These are phyloP conservation scores for Nematocida parisii DNA, from an alignment of 371 early-diverging fungal species.

Conservation along the genomic window DNA sequence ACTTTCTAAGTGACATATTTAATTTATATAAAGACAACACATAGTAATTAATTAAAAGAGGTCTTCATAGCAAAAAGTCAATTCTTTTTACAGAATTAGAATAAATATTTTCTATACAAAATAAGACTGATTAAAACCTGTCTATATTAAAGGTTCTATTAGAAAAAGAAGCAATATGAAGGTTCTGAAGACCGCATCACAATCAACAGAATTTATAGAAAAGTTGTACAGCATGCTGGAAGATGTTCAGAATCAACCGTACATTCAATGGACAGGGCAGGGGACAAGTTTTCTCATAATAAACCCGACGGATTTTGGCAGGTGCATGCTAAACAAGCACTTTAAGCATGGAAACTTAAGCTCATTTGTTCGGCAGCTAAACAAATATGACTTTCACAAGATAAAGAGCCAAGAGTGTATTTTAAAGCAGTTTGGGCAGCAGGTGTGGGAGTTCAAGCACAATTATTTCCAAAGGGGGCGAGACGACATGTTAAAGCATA, in stretches of 20 bases:
- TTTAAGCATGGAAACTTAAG: conserved; percentile 87
- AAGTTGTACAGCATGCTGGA: conserved; percentile 69
- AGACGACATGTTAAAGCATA: conserved; percentile 62
- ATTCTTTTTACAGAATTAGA: conserved; percentile 25
- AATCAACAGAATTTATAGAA: conserved; percentile 63
- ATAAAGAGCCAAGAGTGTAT: conserved; percentile 68
- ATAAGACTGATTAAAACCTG: conserved; percentile 44
- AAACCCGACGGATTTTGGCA: conserved; percentile 76
- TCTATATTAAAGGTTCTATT: conserved; percentile 56
- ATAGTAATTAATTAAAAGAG: not conserved
- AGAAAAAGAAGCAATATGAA: conserved; percentile 29
- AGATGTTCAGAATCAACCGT: conserved; percentile 51
- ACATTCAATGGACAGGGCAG: conserved; percentile 73
- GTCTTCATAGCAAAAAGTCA: not conserved
- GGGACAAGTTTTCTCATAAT: conserved; percentile 80
- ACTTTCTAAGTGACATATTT: not conserved
- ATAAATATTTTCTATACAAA: conserved; percentile 10
- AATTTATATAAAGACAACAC: not conserved
- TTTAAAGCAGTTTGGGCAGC: conserved; percentile 52
- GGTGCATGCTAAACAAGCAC: conserved; percentile 75
- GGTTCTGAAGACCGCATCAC: conserved; percentile 11
- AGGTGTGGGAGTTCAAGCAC: conserved; percentile 68
- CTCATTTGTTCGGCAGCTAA: conserved; percentile 85
- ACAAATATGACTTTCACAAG: conserved; percentile 90
- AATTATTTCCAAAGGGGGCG: conserved; percentile 63